phyloP scores from a whole-genome alignment of 345 rosid species.

The Salix caprea region DNA sequence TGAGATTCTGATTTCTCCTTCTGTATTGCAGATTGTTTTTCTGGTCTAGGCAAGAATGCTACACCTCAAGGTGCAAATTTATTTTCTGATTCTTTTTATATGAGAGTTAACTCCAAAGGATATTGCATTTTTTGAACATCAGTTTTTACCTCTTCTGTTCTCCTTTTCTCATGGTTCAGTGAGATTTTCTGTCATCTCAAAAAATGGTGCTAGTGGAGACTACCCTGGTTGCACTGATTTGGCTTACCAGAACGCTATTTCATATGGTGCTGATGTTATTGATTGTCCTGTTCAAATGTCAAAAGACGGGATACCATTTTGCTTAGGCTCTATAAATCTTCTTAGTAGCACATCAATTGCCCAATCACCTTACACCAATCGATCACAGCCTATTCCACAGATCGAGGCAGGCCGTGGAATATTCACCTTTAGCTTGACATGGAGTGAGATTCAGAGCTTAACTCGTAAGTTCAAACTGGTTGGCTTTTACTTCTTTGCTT shows the following conservation, averaged over 20 bases:
- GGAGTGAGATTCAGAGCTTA: conserved; percentile 63
- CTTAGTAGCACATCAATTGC: conserved; percentile 38
- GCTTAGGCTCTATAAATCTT: conserved; percentile 61
- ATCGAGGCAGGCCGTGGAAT: conserved; percentile 31
- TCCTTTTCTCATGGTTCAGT: conserved; percentile 35
- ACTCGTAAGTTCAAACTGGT: conserved; percentile 48
- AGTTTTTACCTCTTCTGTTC: conserved; percentile 2
- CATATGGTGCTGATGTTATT: conserved; percentile 64
- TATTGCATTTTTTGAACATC: background rate
- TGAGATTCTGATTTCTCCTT: conserved; percentile 24
- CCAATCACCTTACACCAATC: conserved; percentile 40
- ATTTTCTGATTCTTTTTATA: conserved; percentile 1
- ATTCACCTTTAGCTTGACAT: conserved; percentile 59
- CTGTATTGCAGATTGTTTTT: conserved; percentile 61
- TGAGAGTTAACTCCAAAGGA: background rate
- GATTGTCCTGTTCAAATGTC: conserved; percentile 91
- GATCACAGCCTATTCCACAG: conserved; percentile 38
- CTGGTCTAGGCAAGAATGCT: conserved; percentile 56
- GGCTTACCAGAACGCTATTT: conserved; percentile 71
- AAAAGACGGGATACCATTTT: conserved; percentile 62
- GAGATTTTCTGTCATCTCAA: conserved; percentile 51
- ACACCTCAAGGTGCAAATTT: conserved; percentile 49
- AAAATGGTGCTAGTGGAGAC: conserved; percentile 90
- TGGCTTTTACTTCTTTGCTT: conserved; percentile 6
- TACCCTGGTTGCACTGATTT: conserved; percentile 74